These are phyloP conservation scores for Vigna reflexopilosa DNA, from an alignment of 306 rosid genomes.

Conservation along the genomic window DNA sequence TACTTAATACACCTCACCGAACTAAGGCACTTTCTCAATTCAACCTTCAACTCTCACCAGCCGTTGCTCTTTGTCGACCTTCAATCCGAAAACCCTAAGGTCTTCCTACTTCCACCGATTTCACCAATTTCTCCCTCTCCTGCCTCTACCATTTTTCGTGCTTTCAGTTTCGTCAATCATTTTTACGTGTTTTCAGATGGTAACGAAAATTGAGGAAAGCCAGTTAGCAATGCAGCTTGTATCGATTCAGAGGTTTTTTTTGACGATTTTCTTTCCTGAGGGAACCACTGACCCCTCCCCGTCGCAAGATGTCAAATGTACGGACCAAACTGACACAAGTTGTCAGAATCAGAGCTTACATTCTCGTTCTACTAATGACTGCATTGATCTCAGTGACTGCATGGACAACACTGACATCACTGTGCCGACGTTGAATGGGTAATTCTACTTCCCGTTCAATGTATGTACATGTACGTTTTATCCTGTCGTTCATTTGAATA, in stretches of 20 bases:
- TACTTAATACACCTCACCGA: conserved; percentile 69
- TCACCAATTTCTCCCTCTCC: neutral
- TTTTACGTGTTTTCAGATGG: conserved; percentile 56
- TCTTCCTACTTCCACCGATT: conserved; percentile 4
- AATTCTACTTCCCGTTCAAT: conserved; percentile 1
- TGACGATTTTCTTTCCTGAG: conserved; percentile 52
- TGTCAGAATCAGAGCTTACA: conserved; percentile 16
- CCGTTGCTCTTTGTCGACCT: conserved; percentile 77
- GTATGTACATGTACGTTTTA: neutral
- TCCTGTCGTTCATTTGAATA: neutral
- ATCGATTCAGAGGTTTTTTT: conserved; percentile 76
- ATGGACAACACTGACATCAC: conserved; percentile 75
- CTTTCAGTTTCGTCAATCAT: conserved; percentile 3
- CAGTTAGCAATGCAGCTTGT: conserved; percentile 64
- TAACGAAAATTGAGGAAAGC: conserved; percentile 59
- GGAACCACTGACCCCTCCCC: conserved; percentile 40
- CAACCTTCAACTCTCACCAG: conserved; percentile 58
- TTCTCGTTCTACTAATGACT: conserved; percentile 54
- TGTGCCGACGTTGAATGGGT: conserved; percentile 93
- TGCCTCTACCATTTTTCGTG: neutral
- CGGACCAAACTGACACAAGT: conserved; percentile 37
- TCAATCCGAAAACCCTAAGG: conserved; percentile 80
- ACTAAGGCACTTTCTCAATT: conserved; percentile 55
- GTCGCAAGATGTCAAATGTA: conserved; percentile 33
- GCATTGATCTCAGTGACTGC: conserved; percentile 79